Evolutionary conservation across 305 asterid genomes (phyloP), one percentile per base, ranked within the genome.

Genomic region (Euphrasia arctica): DNA sequence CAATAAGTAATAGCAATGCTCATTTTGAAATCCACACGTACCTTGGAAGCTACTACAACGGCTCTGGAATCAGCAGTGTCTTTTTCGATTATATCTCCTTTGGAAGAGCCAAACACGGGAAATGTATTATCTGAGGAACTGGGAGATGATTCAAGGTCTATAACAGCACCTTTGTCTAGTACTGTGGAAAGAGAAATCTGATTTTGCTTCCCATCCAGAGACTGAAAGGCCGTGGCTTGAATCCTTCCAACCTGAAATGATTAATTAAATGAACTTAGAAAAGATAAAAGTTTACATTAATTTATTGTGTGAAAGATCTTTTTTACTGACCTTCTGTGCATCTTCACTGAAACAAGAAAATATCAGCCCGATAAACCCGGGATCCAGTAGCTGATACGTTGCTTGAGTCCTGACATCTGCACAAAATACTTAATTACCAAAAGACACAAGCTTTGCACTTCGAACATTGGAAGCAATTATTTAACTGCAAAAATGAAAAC

Each of bases 331-430:
- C 95, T 91, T 94, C 58, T 84, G 97, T 58, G 94, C 98, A 81
- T 94, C 99, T 82, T 94, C 99, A 74, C 94, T 94, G 77, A 82
- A 94, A 82, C 99, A 94, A 57, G 99, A 94, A 79, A 91, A 94
- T 71, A 94, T 91, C 87, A 94, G 75, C 60, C 99, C 99, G 62
- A 94, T 87, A 75, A 94, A 94, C 36, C 99, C 98, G 47, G 99
- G 78, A 85, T 94, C 99, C 83, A 94, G 82, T 67, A 94, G 89
- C 78, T 94, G 99, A 83, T 94, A 94, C 97, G 89, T 91, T 59
- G 97, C 96, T 74, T 94, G 99, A 29, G 99, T 94, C 67, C 97
- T 82, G 72, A 91, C 99, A 74, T 94, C 99, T 94, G 15, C 59
- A 54, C 12, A 22, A 54, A 54, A 34, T 34, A 34, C 41, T 34